These are phyloP conservation scores for Penicillium macrosclerotiorum DNA, from an alignment of 495 filamentous ascomycete genomes.

Conservation along the genomic window DNA sequence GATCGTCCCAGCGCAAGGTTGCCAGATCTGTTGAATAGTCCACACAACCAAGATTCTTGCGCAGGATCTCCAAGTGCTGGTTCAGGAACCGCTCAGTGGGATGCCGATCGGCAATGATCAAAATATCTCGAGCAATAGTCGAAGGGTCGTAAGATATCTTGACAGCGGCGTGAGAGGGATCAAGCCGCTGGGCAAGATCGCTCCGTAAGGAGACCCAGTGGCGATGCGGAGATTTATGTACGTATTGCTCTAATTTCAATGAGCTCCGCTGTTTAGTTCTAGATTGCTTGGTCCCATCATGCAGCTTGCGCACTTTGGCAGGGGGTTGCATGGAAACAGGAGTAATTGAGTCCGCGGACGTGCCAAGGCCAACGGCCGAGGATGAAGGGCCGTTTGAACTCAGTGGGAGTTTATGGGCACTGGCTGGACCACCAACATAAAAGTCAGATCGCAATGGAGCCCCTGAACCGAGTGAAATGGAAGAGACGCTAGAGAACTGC, in stretches of 20 bases:
- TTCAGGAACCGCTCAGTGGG: slow-evolving; percentile 58
- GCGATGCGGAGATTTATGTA: not conserved
- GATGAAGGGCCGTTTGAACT: not conserved
- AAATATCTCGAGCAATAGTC: slow-evolving; percentile 65
- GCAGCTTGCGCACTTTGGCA: slow-evolving; percentile 4
- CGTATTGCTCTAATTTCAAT: not conserved
- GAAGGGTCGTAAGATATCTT: slow-evolving; percentile 53
- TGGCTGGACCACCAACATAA: too few relatives aligned
- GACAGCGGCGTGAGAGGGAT: slow-evolving; percentile 40
- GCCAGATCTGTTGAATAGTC: slow-evolving; percentile 49
- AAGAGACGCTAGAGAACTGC: too few relatives aligned
- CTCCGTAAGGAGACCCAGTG: slow-evolving; percentile 14
- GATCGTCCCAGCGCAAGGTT: slow-evolving; percentile 69
- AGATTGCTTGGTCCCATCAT: slow-evolving; percentile 8
- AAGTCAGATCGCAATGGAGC: too few relatives aligned
- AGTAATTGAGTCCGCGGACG: not conserved
- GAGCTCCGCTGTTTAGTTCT: too few relatives aligned
- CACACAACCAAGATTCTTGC: slow-evolving; percentile 38
- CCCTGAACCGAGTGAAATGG: too few relatives aligned
- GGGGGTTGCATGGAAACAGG: not conserved
- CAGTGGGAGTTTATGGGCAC: too few relatives aligned
- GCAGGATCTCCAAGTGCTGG: slow-evolving; percentile 53
- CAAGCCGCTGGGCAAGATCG: slow-evolving; percentile 42
- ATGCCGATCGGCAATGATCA: slow-evolving; percentile 59
- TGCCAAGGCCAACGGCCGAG: not conserved